Evolutionary conservation across 177 flowering plant species (phyloP), one percentile per base, ranked within the genome.

Genomic region (Vitis hybrid): DNA sequence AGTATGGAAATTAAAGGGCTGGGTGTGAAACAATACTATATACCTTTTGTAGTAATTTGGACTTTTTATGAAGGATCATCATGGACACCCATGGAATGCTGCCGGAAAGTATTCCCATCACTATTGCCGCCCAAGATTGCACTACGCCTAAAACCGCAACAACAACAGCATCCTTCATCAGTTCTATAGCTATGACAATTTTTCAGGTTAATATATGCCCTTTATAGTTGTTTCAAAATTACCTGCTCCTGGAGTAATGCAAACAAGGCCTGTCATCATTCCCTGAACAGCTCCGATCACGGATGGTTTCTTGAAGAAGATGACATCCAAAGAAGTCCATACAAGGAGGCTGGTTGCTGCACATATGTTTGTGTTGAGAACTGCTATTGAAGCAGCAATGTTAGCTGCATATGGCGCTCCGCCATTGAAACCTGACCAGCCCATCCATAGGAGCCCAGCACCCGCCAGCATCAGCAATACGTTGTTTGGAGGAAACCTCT

Each of bases 391-490:
- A 2, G 96, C 76, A 6, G 60, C 81, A 9, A 85, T 69, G 57
- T 86, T 89, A 2, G 96, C 91, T 1, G 96, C 82, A 58, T 85
- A 83, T 1, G 96, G 96, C 0, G 91, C 88, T 0, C 96, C 96
- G 3, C 96, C 96, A 48, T 91, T 91, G 80, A 91, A 91, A 6
- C 96, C 96, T 0, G 91, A 86, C 96, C 96, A 91, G 4, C 96
- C 96, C 90, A 91, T 91, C 96, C 96, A 91, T 30, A 91, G 73
- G 11, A 91, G 80, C 67, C 96, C 96, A 0, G 91, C 91, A 1
- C 96, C 96, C 5, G 89, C 84, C 0, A 91, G 81, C 91, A 84
- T 86, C 0, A 89, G 81, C 80, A 89, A 56, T 9, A 91, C 86
- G 67, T 89, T 91, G 78, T 91, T 91, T 1, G 93, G 96, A 0